Evolutionary conservation across 1,284 basidiomycete genomes (phyloP).

Genomic region (Sporisorium graminicola): DNA sequence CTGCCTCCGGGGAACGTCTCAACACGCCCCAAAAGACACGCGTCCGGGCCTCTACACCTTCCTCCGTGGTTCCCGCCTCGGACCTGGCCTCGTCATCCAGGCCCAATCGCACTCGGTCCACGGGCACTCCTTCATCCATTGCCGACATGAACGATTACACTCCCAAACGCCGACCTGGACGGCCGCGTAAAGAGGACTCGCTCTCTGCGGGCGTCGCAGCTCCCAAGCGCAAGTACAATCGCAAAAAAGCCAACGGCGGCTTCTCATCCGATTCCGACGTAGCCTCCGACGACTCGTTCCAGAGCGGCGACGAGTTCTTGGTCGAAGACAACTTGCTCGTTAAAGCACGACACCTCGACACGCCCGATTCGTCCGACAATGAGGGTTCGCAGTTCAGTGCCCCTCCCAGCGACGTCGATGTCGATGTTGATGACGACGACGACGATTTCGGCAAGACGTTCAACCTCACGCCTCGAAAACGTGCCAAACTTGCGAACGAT

Average conservation of each 20-base stretch:
- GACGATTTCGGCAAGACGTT: slow-evolving; percentile 38
- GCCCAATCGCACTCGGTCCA: slow-evolving; percentile 11
- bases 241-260: slow-evolving; percentile 31
- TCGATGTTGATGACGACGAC: slow-evolving; percentile 30
- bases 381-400: slow-evolving; percentile 44
- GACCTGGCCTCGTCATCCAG: slow-evolving; percentile 4
- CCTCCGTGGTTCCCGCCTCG: slow-evolving; percentile 19
- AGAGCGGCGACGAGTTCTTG: slow-evolving; percentile 46
- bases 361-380: slow-evolving; percentile 43
- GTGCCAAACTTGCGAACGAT: slow-evolving; percentile 30
- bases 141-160: slow-evolving; percentile 20
- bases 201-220: slow-evolving; percentile 43
- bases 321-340: slow-evolving; percentile 49
- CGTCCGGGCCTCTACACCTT: slow-evolving; percentile 24
- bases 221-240: slow-evolving; percentile 24
- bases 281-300: slow-evolving; percentile 50
- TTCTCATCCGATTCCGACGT: slow-evolving; percentile 41
- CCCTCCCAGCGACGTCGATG: slow-evolving; percentile 12
- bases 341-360: slow-evolving; percentile 43
- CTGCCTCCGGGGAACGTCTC: not conserved
- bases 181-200: slow-evolving; percentile 40
- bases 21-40: not conserved
- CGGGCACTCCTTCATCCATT: slow-evolving; percentile 23
- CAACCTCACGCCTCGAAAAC: slow-evolving; percentile 37
- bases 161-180: slow-evolving; percentile 38